Conservation (phyloP, 495 filamentous ascomycete species). For the Neurospora hispaniola region DNA sequence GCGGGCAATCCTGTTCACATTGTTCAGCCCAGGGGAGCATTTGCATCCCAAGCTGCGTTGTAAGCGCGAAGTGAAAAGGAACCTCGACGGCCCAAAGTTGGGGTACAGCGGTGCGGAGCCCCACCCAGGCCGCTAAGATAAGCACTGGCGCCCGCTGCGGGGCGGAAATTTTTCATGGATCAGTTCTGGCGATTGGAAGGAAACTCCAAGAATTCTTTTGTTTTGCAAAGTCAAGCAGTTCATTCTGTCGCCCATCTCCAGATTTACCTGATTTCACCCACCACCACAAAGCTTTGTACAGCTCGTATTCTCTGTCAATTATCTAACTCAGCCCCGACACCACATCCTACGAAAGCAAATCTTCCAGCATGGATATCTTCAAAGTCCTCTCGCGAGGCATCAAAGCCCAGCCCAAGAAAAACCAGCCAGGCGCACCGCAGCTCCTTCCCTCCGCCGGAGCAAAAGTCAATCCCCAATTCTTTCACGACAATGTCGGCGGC, state of each 20-base stretch:
- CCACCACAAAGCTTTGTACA: background rate
- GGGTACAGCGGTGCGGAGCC: background rate
- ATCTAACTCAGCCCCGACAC: background rate
- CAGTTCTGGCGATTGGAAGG: background rate
- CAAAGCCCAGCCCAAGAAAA: constrained; percentile 29
- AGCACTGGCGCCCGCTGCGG: background rate
- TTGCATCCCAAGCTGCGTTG: background rate
- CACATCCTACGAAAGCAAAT: background rate
- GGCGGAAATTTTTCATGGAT: background rate
- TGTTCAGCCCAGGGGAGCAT: background rate
- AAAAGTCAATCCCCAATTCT: constrained; percentile 38
- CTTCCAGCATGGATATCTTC: constrained; percentile 48
- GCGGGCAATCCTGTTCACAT: background rate
- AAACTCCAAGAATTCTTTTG: background rate
- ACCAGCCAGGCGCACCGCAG: constrained; percentile 15
- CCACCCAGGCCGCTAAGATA: background rate
- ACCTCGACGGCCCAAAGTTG: background rate
- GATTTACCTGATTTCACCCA: background rate
- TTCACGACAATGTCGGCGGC: constrained; percentile 30
- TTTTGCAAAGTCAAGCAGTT: background rate
- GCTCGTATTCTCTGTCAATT: background rate
- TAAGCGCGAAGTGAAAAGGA: background rate
- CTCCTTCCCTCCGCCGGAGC: constrained; percentile 43
- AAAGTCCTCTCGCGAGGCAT: constrained; percentile 57
- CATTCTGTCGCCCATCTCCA: background rate